Evolutionary conservation across 1,139 yeast genomes (phyloP).

Genomic region (Kluyveromyces sp.): DNA sequence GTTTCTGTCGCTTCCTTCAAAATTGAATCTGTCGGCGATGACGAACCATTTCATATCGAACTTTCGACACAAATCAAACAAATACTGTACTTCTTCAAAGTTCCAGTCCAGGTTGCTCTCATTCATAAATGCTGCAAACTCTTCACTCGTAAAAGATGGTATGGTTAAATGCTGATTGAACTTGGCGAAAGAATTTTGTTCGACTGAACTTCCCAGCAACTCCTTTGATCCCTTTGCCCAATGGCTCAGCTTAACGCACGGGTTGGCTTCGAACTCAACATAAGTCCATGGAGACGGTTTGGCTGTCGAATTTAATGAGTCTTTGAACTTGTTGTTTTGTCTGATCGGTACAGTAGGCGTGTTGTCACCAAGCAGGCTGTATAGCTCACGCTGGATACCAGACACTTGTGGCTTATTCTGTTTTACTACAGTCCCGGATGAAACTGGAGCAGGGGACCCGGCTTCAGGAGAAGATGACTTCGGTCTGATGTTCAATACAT

Average conservation of each 20-base stretch:
- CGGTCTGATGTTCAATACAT: conserved; percentile 60
- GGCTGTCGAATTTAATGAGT: conserved; percentile 50
- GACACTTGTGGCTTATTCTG: conserved; percentile 42
- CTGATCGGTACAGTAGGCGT: conserved; percentile 72
- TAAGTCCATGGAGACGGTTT: conserved; percentile 81
- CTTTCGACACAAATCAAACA: conserved; percentile 63
- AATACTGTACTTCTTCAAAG: conserved; percentile 66
- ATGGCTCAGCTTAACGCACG: conserved; percentile 56
- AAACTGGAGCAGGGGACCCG: conserved; percentile 7
- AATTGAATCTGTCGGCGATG: conserved; percentile 65
- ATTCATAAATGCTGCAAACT: conserved; percentile 47
- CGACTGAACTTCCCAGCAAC: conserved; percentile 33
- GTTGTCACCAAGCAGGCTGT: conserved; percentile 82
- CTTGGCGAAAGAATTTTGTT: conserved; percentile 62
- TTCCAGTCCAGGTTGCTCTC: conserved; percentile 43
- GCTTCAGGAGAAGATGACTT: conserved; percentile 24
- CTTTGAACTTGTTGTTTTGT: conserved; percentile 56
- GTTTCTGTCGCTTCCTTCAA: conserved; percentile 26
- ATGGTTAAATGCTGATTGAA: conserved; percentile 64
- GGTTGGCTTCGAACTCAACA: conserved; percentile 51
- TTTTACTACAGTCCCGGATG: conserved; percentile 13
- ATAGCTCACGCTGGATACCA: conserved; percentile 88
- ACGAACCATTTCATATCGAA: conserved; percentile 88
- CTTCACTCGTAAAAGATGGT: conserved; percentile 63
- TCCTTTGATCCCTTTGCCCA: conserved; percentile 82